Evolutionary conservation across 768 basidiomycete genomes (phyloP).

Genomic region (Tremella fuciformis): DNA sequence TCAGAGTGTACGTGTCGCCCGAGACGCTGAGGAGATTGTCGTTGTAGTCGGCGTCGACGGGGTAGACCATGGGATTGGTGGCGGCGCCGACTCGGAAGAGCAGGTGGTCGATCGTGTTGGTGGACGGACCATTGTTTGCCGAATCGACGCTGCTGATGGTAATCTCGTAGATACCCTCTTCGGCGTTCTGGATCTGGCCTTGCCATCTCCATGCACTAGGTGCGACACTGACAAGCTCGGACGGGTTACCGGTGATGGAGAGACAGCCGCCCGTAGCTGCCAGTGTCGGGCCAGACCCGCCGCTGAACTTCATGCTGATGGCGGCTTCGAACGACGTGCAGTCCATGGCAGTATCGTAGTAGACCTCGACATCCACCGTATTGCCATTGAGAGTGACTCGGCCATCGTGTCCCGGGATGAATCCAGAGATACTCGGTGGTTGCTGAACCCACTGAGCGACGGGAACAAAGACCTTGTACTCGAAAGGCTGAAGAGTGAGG

Average conservation of each 20-base stretch:
- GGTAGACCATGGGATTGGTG: constrained; percentile 82
- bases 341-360: constrained; percentile 75
- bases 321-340: constrained; percentile 66
- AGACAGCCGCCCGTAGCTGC: constrained; percentile 36
- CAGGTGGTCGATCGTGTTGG: constrained; percentile 68
- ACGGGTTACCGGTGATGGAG: constrained; percentile 54
- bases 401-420: constrained; percentile 81
- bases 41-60: constrained; percentile 70
- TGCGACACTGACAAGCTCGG: constrained; percentile 59
- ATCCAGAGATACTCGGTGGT: constrained; percentile 71
- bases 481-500: constrained; percentile 68
- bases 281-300: constrained; percentile 63
- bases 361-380: constrained; percentile 64
- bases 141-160: constrained; percentile 62
- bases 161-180: constrained; percentile 79
- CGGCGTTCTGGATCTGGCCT: constrained; percentile 68
- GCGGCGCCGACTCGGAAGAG: constrained; percentile 73
- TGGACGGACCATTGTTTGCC: constrained; percentile 59
- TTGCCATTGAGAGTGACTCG: constrained; percentile 59
- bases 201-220: constrained; percentile 70
- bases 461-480: constrained; percentile 80
- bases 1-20: constrained; percentile 68
- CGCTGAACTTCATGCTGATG: constrained; percentile 67
- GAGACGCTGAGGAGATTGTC: constrained; percentile 55
- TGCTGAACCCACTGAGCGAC: constrained; percentile 64